phyloP scores from a whole-genome alignment of 1,284 basidiomycete species.

The Ustilago shanxiensis region DNA sequence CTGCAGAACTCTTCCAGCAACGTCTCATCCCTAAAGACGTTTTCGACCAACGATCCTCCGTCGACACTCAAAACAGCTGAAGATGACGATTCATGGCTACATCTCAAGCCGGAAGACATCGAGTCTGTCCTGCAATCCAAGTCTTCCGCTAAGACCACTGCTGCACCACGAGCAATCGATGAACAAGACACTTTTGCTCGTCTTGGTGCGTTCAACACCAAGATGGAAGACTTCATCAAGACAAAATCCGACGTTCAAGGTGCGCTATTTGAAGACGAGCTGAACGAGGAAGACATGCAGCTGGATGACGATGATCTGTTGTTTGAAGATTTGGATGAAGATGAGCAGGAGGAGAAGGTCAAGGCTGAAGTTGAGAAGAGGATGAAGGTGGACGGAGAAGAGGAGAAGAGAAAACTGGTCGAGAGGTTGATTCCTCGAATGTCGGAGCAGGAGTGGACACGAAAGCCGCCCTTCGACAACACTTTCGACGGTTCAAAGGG shows the following conservation, averaged over 20 bases:
- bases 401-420: slow-evolving; percentile 25
- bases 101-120: slow-evolving; percentile 45
- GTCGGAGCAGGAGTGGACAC: slow-evolving; percentile 37
- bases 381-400: slow-evolving; percentile 11
- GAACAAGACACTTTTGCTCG: slow-evolving; percentile 48
- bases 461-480: slow-evolving; percentile 1
- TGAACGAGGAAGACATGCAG: slow-evolving; percentile 44
- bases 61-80: slow-evolving; percentile 18
- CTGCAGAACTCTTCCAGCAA: background rate
- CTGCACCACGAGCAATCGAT: slow-evolving; percentile 16
- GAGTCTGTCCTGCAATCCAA: slow-evolving; percentile 39
- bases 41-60: background rate
- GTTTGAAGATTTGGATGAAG: slow-evolving; percentile 44
- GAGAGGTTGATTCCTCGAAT: slow-evolving; percentile 38
- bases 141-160: background rate
- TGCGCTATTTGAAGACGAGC: slow-evolving; percentile 60
- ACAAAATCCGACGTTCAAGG: slow-evolving; percentile 59
- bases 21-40: background rate
- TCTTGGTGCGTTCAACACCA: slow-evolving; percentile 54
- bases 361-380: slow-evolving; percentile 20
- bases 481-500: background rate
- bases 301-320: slow-evolving; percentile 41
- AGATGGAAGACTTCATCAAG: slow-evolving; percentile 60
- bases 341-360: slow-evolving; percentile 27
- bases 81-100: slow-evolving; percentile 61